These are phyloP conservation scores for Dioscorea alata DNA, from an alignment of 106 monocot genomes.

Conservation along the genomic window DNA sequence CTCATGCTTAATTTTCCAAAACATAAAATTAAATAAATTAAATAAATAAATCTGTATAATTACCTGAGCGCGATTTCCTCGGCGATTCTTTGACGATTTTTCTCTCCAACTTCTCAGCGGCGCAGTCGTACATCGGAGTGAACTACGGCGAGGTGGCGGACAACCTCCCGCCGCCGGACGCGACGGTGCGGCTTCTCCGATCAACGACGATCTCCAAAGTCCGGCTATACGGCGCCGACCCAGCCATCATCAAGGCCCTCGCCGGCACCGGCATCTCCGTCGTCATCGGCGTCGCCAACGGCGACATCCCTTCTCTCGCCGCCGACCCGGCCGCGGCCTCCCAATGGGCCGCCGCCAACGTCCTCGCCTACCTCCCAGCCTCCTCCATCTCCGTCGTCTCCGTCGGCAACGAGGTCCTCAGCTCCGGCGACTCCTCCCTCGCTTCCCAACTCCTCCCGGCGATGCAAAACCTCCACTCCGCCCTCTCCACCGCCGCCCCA, in stretches of 20 bases:
- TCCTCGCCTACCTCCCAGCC: constrained; percentile 53
- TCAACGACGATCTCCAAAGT: constrained; percentile 74
- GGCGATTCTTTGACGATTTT: no score
- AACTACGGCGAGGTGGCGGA: constrained; percentile 84
- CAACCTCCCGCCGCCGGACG: constrained; percentile 66
- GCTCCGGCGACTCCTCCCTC: constrained; percentile 35
- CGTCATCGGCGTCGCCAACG: constrained; percentile 65
- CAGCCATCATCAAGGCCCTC: constrained; percentile 47
- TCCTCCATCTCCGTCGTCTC: constrained; percentile 51
- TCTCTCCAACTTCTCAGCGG: constrained; percentile 6
- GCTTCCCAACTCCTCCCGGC: constrained; percentile 66
- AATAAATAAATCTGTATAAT: no score
- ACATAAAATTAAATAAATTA: no score
- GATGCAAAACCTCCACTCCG: constrained; percentile 71
- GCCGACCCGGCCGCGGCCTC: constrained; percentile 49
- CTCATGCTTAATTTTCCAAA: no score
- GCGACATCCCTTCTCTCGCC: constrained; percentile 64
- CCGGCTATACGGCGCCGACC: constrained; percentile 70
- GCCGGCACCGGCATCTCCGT: constrained; percentile 58
- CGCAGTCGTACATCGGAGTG: constrained; percentile 67
- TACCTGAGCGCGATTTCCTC: no score
- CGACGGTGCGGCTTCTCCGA: constrained; percentile 50
- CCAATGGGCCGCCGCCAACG: constrained; percentile 56
- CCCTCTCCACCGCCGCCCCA: constrained; percentile 23
- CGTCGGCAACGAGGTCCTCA: constrained; percentile 77